Base-by-base conservation (phyloP, 2,329 filamentous ascomycete species). In the Onygena corvina region DNA sequence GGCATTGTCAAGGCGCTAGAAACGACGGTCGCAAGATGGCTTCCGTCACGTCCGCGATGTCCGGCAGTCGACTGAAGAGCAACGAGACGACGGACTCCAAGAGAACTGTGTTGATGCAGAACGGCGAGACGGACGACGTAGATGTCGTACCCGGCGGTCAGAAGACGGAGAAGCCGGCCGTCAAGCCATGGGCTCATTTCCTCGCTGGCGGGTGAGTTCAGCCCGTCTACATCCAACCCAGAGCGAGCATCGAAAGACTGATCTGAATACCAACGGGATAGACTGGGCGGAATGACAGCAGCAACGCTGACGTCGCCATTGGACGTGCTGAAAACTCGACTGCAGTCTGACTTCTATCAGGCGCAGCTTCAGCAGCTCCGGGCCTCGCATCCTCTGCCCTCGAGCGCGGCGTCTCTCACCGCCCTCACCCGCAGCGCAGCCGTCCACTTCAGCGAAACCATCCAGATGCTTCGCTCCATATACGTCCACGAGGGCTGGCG, bases 291-390 rank as follows among this genome's bases (percentile, higher is more conserved):
- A 58, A 93, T 94, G 82, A 88, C 86, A 14, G 83, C 90, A 8
- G 86, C 90, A 20, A 82, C 85, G n/a, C 69, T 95, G n/a, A 95
- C 90, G 1, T 88, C 87, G 6, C 90, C 90, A 18, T 83, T 96
- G 52, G 90, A 95, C 62, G 89, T 95, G 27, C 76, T 96, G 46
- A 94, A 94, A 67, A 96, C 90, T 8, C 81, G 90, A 30, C 74
- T 96, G 2, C 90, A 96, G 65, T 93, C 87, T 60, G 89, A 94
- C 62, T 93, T 93, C 65, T 95, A 95, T 73, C 86, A 94, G 65
- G 75, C 81, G 6, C 86, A 94, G 66, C 76, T 94, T 40, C 52
- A 35, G 23, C 47, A 48, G 12, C 45, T 53, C 21, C 50, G 52
- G 45, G 50, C 52, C 1, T 14, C 47, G 8, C 52, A 52, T 27